Base-by-base conservation (phyloP, 495 filamentous ascomycete species). In the Aspergillus ellipticus region DNA sequence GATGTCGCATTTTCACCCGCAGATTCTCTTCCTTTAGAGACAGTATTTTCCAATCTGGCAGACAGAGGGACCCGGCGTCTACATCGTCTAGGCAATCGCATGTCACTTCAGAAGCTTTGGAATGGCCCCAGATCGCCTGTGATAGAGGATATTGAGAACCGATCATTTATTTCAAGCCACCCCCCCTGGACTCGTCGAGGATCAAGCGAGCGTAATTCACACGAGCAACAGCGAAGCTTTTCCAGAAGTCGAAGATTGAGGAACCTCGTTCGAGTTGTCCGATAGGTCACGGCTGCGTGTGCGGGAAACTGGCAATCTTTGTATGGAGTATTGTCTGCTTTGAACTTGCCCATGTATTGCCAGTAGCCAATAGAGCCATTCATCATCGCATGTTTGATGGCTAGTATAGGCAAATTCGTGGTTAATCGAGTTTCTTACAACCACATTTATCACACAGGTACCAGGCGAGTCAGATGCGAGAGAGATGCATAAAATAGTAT, bases 1-100 rank as follows among this genome's bases (percentile, higher is more conserved):
- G 55, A 59, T 29, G 28, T 45, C 2, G 65, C 65, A 20, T 65
- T 56, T 55, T 49, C 63, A 13, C 62, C 60, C 1, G 56, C 65
- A 1, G 62, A 68, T 13, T n/a, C 35, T 45, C 65, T 60, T 15
- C 63, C 59, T 10, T 41, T 68, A 17, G 56, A 59, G 22, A 49
- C 49, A 8, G 52, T 68, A 13, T 35, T 68, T 39, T 53, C 65
- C 15, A 42, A 51, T 6, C 37, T 65, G 33, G 49, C 50, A 6
- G 51, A 31, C 41, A 28, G 53, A 39, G 47, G 51, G 3, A 53
- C 37, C 35, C 57, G 54, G 20, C 49, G 52, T 17, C 33, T 54
- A 22, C 53, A 42, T 1, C 46, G 31, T 11, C 24, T 59, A 6
- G 47, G 52, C 2, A 46, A 42, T 22, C 53, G 53, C 1, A 29